Evolutionary conservation across 148 eudicot species (phyloP).

Genomic region (Rhododendron vialii): DNA sequence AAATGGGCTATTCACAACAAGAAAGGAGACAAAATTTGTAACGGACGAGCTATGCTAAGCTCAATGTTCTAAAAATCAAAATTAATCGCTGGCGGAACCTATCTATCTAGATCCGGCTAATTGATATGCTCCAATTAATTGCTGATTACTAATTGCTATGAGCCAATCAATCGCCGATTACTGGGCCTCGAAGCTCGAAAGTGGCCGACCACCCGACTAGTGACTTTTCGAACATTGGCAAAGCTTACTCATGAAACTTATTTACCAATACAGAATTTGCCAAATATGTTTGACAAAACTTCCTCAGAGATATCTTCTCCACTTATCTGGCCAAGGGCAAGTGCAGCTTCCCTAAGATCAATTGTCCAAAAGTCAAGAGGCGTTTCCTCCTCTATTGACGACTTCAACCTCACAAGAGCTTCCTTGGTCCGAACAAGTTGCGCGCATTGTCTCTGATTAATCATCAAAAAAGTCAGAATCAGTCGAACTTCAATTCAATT

Average conservation of each 20-base stretch:
- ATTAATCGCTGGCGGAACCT: too few species aligned
- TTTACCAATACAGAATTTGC: constrained; percentile 86
- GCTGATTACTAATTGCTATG: too few species aligned
- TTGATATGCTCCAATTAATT: too few species aligned
- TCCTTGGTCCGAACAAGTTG: constrained; percentile 87
- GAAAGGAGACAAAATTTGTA: background rate
- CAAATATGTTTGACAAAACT: constrained; percentile 72
- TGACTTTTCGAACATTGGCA: too few species aligned
- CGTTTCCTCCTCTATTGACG: constrained; percentile 64
- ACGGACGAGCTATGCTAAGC: background rate
- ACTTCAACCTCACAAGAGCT: constrained; percentile 63
- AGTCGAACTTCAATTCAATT: background rate
- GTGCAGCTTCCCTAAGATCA: constrained; percentile 83
- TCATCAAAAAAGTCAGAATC: background rate
- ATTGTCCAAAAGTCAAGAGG: constrained; percentile 93
- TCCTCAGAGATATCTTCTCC: constrained; percentile 94
- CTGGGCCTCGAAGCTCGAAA: too few species aligned
- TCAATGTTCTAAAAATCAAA: too few species aligned
- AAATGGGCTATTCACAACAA: background rate
- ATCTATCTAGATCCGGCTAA: too few species aligned
- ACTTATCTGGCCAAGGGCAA: constrained; percentile 82
- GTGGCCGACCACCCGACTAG: too few species aligned
- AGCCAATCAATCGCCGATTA: too few species aligned
- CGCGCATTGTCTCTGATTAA: constrained; percentile 85
- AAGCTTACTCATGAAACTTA: background rate